phyloP scores from a whole-genome alignment of 306 rosid species.

The Mucuna pruriens region DNA sequence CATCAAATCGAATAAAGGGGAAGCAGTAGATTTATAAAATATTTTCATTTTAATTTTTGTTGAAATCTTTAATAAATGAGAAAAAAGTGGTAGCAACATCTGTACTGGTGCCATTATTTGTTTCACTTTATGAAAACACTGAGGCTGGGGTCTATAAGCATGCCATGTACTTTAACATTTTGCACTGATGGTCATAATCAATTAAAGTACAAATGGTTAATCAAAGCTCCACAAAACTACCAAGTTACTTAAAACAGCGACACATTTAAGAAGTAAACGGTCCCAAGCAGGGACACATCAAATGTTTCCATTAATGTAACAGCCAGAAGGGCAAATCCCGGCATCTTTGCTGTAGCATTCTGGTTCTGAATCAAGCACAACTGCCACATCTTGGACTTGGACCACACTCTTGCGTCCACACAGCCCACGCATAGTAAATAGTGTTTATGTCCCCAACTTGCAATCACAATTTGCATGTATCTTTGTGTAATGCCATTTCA shows the following conservation, averaged over 20 bases:
- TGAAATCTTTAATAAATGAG: neutral
- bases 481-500: neutral
- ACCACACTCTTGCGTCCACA: slow-evolving; percentile 31
- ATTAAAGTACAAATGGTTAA: slow-evolving; percentile 40
- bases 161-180: slow-evolving; percentile 27
- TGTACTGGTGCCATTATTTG: slow-evolving; percentile 26
- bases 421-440: slow-evolving; percentile 6
- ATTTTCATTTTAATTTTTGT: neutral
- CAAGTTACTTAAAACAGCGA: slow-evolving; percentile 38
- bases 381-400: slow-evolving; percentile 42
- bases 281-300: slow-evolving; percentile 35
- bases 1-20: neutral
- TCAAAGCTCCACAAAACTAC: slow-evolving; percentile 38
- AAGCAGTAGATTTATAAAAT: neutral
- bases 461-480: neutral
- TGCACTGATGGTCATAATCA: slow-evolving; percentile 30
- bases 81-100: slow-evolving; percentile 19
- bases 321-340: slow-evolving; percentile 45
- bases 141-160: slow-evolving; percentile 35
- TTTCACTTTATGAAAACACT: slow-evolving; percentile 46
- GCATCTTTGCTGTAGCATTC: slow-evolving; percentile 46
- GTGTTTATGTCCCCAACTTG: slow-evolving; percentile 35
- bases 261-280: slow-evolving; percentile 40
- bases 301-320: slow-evolving; percentile 51
- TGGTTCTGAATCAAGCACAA: slow-evolving; percentile 36